A percentile compares a stretch with the other conserved stretches of the same genome.
Evolutionary conservation across 1,139 yeast species (phyloP).

Genomic region (Debaryomycetaceae sp.): DNA sequence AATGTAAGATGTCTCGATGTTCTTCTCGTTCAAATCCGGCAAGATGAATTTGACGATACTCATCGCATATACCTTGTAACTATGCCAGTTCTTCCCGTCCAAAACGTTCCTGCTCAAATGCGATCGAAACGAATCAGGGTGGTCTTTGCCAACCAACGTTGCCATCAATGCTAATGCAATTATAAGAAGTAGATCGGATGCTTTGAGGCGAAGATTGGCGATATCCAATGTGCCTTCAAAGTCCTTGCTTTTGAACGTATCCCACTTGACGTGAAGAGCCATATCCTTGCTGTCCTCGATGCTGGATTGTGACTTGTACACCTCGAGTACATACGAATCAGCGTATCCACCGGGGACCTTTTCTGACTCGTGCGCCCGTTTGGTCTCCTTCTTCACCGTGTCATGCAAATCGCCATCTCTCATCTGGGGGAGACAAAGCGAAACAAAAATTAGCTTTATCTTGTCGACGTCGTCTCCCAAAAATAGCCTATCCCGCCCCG

Average conservation of each 20-base stretch:
- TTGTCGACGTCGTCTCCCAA: slow-evolving; percentile 21
- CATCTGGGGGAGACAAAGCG: slow-evolving; percentile 11
- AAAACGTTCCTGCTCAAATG: slow-evolving; percentile 11
- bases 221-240: slow-evolving; percentile 28
- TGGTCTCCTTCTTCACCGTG: slow-evolving; percentile 1
- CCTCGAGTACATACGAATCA: slow-evolving; percentile 8
- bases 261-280: slow-evolving; percentile 19
- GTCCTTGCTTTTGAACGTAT: slow-evolving; percentile 13
- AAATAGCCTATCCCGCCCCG: slow-evolving; percentile 21
- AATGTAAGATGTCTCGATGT: slow-evolving; percentile 19
- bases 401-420: not conserved
- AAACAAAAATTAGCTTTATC: slow-evolving; percentile 22
- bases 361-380: slow-evolving; percentile 6
- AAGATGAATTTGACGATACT: slow-evolving; percentile 46
- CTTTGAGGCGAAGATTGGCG: slow-evolving; percentile 27
- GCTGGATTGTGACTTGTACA: not conserved
- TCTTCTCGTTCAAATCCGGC: slow-evolving; percentile 19
- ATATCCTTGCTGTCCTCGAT: not conserved
- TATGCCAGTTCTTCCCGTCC: slow-evolving; percentile 23
- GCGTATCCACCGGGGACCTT: slow-evolving; percentile 1
- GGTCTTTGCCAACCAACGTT: slow-evolving; percentile 19
- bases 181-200: slow-evolving; percentile 30
- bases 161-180: slow-evolving; percentile 42
- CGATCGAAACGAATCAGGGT: slow-evolving; percentile 19
- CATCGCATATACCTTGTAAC: slow-evolving; percentile 30